Base-by-base conservation (phyloP, 805 yeast species). In the Cyberlindnera americana region DNA sequence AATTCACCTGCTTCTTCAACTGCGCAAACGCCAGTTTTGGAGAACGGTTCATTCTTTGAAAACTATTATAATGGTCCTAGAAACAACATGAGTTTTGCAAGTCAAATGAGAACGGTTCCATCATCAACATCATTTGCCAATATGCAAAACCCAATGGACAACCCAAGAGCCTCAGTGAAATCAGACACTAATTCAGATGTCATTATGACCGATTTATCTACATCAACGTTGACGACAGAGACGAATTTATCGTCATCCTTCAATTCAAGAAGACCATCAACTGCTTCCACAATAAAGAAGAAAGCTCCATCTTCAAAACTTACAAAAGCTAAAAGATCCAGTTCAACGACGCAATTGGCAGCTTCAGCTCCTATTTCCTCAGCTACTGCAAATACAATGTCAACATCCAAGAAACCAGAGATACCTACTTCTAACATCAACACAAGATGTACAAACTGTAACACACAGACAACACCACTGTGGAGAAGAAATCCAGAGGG, bases 401-500 rank as follows among this genome's bases (percentile, higher is more conserved):
- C 43, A 5, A 14, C 34, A 16, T 27, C 33, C 27, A 27, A 19
- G 11, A 41, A 44, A 28, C 17, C 22, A n/a, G 43, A 37, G 5
- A 26, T 47, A 5, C 41, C 56, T 3, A 31, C 52, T 5, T 43
- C 56, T 2, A 53, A 52, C 24, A 33, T 40, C 10, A 53, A 50
- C 33, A 56, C 57, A 3, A 46, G 58, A 33, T 91, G 98, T 62
- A 81, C 91, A 14, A 91, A 91, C 63, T 91, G 99, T 62, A 81
- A 83, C 54, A 91, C 99, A 0, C 78, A 75, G 47, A 89, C 95
- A 14, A 91, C 99, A 0, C 99, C 99, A 1, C 62, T 91, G 14
- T 91, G 99, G 99, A 70, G 99, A 52, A 72, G 97, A 35, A 87
- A 88, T 53, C 89, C 95, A 0, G 86, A 85, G 43, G 97, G 97